Evolutionary conservation across 768 basidiomycete species (phyloP).

Genomic region (Termitomyces sp.): DNA sequence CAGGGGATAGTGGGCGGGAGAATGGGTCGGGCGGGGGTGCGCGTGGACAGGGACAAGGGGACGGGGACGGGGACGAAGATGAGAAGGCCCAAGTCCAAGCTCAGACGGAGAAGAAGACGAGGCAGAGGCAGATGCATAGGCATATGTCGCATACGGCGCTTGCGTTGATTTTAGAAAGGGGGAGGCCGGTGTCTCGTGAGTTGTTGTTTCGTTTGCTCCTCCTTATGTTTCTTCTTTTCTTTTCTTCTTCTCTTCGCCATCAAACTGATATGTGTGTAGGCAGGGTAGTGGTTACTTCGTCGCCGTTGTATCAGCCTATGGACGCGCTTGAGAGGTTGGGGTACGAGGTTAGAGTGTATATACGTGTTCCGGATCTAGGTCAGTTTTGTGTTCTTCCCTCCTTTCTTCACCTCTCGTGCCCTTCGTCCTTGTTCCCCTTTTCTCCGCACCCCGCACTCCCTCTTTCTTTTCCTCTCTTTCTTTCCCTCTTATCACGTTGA

Average conservation of each 20-base stretch:
- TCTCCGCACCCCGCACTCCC: not conserved
- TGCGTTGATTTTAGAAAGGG: constrained; percentile 77
- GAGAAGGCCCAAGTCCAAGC: not conserved
- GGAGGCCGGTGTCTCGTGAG: constrained; percentile 65
- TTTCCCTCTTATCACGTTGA: not conserved
- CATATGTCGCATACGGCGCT: constrained; percentile 79
- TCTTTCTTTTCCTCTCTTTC: too few species aligned
- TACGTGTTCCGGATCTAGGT: constrained; percentile 67
- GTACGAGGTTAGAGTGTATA: constrained; percentile 70
- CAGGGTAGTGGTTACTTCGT: constrained; percentile 77
- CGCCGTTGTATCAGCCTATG: constrained; percentile 83
- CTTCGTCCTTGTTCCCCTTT: not conserved
- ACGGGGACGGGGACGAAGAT: not conserved
- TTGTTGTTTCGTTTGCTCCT: constrained; percentile 3
- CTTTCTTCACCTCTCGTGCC: not conserved
- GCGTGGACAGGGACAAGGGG: not conserved
- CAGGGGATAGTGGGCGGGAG: not conserved
- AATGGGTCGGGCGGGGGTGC: not conserved
- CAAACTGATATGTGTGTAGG: too few species aligned
- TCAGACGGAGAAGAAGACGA: not conserved
- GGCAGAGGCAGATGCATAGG: not conserved
- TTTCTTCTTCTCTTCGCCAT: not conserved
- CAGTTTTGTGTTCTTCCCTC: not conserved
- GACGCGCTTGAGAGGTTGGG: constrained; percentile 69
- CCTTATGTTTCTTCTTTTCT: not conserved